Base-by-base conservation (phyloP, 257 asterid species). In the Apocynum venetum region DNA sequence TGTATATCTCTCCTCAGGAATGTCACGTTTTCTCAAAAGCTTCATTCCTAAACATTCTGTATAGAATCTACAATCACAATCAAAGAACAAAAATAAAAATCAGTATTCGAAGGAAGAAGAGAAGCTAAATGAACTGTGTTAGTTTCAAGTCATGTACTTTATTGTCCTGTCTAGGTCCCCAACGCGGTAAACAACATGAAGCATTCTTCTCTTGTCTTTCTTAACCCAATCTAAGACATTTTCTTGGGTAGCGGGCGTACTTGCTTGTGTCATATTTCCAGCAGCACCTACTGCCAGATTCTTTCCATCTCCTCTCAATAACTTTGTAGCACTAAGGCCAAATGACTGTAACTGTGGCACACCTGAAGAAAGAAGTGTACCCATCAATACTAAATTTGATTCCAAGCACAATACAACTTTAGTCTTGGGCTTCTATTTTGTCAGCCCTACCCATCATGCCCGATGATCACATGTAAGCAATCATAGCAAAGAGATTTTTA, bases 141-240 rank as follows among this genome's bases (percentile, higher is more conserved):
- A 48, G 51, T 55, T 31, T 61, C 53, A 81, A 61, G 19, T 53
- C 49, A 77, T 51, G 56, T 89, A 93, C 99, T 96, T 96, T 83
- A 96, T 96, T 69, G 99, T 96, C 87, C 93, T 88, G 91, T 96
- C 98, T 85, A 96, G 53, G 89, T 96, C 99, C 35, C 99, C 99
- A 79, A 96, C 98, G 56, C 98, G 97, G 78, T 93, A 96, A 78
- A 96, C 99, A 82, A 93, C 99, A 80, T 96, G 99, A 53, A 96
- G 97, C 98, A 96, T 88, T 84, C 99, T 89, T 83, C 99, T 88
- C 40, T 90, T 93, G 85, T 96, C 99, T 78, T 86, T 86, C 70
- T 96, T 93, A 80, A 89, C 97, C 98, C 98, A 96, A 15, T 93
- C 97, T 72, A 90, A 78, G 41, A 71, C 90, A 84, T 89, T 89